These are phyloP conservation scores for Basidiobolus meristosporus DNA, from an alignment of 371 early-diverging fungal species.

Conservation along the genomic window DNA sequence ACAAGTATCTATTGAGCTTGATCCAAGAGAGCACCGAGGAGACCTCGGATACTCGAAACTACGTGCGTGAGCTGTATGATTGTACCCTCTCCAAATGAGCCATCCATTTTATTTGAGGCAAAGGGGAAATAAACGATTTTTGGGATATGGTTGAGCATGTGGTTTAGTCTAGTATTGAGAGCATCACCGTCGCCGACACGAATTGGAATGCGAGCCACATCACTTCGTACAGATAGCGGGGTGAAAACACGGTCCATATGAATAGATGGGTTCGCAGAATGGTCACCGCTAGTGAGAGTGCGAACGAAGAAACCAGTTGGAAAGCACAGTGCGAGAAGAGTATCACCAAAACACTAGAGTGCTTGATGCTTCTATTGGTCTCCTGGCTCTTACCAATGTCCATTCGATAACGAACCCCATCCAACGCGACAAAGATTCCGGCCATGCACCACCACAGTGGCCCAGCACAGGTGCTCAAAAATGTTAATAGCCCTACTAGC, in stretches of 20 bases:
- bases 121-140: no score
- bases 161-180: no score
- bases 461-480: constrained; percentile 47
- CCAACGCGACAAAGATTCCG: constrained; percentile 9
- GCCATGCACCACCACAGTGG: constrained; percentile 47
- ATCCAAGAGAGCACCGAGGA: no score
- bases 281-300: constrained; percentile 38
- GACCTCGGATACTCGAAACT: no score
- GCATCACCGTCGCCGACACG: background rate
- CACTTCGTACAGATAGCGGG: constrained; percentile 57
- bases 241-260: constrained; percentile 76
- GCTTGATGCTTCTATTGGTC: background rate
- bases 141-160: no score
- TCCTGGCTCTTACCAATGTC: background rate
- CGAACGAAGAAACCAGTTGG: constrained; percentile 19
- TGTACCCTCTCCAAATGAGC: no score
- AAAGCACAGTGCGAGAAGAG: background rate
- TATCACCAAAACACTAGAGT: background rate
- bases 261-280: constrained; percentile 51
- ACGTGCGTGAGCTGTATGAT: no score
- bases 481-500: constrained; percentile 41
- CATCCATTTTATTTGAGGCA: no score
- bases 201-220: constrained; percentile 33
- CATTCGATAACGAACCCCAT: background rate
- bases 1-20: no score